Base-by-base conservation (phyloP, 495 filamentous ascomycete genomes). In the Annulohypoxylon stygium region DNA sequence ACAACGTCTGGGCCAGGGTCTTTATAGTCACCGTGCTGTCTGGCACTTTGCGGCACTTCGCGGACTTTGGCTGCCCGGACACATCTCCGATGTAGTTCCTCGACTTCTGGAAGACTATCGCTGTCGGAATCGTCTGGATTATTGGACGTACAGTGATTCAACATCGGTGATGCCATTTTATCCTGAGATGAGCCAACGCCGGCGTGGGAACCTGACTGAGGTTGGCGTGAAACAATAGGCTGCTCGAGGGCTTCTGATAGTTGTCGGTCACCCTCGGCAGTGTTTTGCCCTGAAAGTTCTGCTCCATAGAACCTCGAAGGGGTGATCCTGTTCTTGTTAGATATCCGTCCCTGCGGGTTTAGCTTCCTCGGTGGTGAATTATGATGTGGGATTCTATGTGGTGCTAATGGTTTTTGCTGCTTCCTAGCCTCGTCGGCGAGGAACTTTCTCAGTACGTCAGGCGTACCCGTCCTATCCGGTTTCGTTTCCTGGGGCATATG, bases 91-190 rank as follows among this genome's bases (percentile, higher is more conserved):
- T 47, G 47, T 25, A 73, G 18, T 30, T 73, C 61, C 25, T 69
- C 65, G 3, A 69, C 18, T 12, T 65, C 61, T 4, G 70, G 65
- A 0, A 73, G 43, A 16, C 70, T 73, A 2, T 73, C 70, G 18
- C 33, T 36, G 18, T 73, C 70, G 8, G 70, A 73, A 10, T 45
- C 2, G 9, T 62, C 50, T 36, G 12, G 12, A 14, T 33, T 16
- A 37, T 20, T 23, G 16, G 36, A 1, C n/a, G 4, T 37, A 3
- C 25, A 10, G 14, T 39, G 37, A 11, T 41, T 11, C 20, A 23
- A 39, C 6, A 2, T 26, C 8, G 54, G 30, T 25, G 20, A n/a
- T 23, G 14, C 33, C 12, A 11, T 51, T 4, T 14, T 30, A 12
- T 23, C 4, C 43, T 4, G 34, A 12, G 36, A 9, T 5, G 34